Evolutionary conservation across 140 eudicot genomes (phyloP).

Genomic region (Erigeron philadelphicus): DNA sequence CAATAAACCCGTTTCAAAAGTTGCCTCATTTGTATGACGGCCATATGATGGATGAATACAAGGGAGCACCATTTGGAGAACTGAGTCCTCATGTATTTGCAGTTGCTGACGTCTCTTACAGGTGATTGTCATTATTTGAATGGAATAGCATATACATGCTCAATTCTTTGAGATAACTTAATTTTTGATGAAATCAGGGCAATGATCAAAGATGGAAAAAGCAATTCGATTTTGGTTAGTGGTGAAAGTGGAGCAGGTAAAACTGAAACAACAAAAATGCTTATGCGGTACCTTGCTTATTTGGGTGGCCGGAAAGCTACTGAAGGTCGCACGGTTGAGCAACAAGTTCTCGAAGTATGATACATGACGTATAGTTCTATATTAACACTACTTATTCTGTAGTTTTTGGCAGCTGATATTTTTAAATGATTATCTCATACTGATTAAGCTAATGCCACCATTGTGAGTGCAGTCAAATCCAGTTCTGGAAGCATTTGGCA

Average conservation of each 20-base stretch:
- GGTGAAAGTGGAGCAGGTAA: constrained; percentile 99
- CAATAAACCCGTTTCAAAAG: constrained; percentile 94
- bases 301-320: constrained; percentile 95
- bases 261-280: constrained; percentile 99
- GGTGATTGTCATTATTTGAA: constrained; percentile 38
- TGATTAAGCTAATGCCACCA: constrained; percentile 21
- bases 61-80: constrained; percentile 93
- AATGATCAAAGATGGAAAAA: constrained; percentile 80
- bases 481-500: constrained; percentile 99
- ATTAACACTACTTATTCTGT: constrained; percentile 24
- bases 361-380: constrained; percentile 38
- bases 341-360: constrained; percentile 99
- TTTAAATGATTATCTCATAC: constrained; percentile 10
- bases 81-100: constrained; percentile 99
- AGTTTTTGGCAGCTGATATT: constrained; percentile 13
- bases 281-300: constrained; percentile 89
- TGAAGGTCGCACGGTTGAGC: constrained; percentile 99
- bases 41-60: constrained; percentile 97
- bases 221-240: constrained; percentile 94
- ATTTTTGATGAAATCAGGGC: constrained; percentile 57
- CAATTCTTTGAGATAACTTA: not conserved
- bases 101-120: constrained; percentile 91
- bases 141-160: not conserved
- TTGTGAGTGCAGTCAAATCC: constrained; percentile 90
- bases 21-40: constrained; percentile 77